Conservation (phyloP, 176 grass and related monocot genomes). For the Eleusine coracana region DNA sequence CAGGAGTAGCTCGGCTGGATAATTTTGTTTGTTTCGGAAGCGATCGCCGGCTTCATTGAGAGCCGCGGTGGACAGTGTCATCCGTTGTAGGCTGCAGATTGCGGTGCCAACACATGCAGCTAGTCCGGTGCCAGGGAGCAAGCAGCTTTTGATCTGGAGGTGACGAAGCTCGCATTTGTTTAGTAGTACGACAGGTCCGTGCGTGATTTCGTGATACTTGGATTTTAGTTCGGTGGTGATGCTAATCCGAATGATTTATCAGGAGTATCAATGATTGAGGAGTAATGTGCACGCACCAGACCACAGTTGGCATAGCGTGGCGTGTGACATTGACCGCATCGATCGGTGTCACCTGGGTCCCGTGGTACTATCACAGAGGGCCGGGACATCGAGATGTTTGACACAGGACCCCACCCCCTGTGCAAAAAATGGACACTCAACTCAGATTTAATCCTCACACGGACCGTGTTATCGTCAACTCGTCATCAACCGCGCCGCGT, state of each 20-base stretch:
- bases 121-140: neutral
- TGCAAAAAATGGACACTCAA: neutral
- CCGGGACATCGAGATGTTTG: neutral
- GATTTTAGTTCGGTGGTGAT: neutral
- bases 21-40: neutral
- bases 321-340: neutral
- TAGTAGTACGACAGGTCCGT: neutral
- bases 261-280: neutral
- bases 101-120: neutral
- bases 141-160: constrained; percentile 12
- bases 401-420: neutral
- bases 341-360: neutral
- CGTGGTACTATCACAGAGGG: neutral
- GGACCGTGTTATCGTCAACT: neutral
- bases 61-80: neutral
- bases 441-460: neutral
- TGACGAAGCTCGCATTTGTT: neutral
- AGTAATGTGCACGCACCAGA: neutral
- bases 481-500: neutral
- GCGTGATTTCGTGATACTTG: neutral
- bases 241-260: neutral
- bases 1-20: neutral
- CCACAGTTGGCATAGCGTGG: neutral
- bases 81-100: neutral
- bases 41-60: neutral